Evolutionary conservation across 306 rosid genomes (phyloP), one percentile per base, ranked within the genome.

Genomic region (Cucumis melo): DNA sequence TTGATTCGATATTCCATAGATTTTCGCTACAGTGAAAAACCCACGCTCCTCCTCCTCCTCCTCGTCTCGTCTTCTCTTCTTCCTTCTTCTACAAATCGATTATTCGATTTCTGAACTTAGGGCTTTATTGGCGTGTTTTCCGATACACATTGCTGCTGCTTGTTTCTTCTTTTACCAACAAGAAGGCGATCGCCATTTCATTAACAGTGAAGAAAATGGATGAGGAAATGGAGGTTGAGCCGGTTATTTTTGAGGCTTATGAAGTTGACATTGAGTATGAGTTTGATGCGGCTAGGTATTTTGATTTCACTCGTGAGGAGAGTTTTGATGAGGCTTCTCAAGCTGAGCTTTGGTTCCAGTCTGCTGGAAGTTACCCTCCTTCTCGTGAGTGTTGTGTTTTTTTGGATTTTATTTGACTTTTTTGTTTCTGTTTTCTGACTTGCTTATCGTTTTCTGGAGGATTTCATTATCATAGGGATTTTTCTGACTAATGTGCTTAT

Each of bases 211-310:
- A 39, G 85, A 78, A 78, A 60, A 75, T 58, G 83, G 90, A 78
- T 36, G 83, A 79, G 17, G 91, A 81, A 61, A 85, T 85, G 88
- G 91, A 87, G 79, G 78, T 77, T 72, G 87, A 85, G 61, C 76
- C 72, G 44, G 86, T 87, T 74, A 83, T 87, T 64, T 84, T 85
- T 55, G 85, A 73, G 72, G 91, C 86, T 27, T 64, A 56, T 55
- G 91, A 87, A 78, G 81, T 85, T n/a, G 91, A 87, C 81, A 38
- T 81, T 56, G 89, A 85, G 36, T 87, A 87, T 78, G 91, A 87
- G 86, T 87, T 81, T 38, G 87, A 85, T 27, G 87, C 89, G 1
- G 82, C 84, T 39, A 54, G 57, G 84, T 87, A 15, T 83, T 85
- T 85, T 56, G 81, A 87, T 78, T 87, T 87, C 70, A 63, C 79